Percentiles rank a stretch among this genome's conserved stretches.
These are phyloP conservation scores for Leccinum angustisporum DNA, from an alignment of 1,284 basidiomycete genomes.

Conservation along the genomic window DNA sequence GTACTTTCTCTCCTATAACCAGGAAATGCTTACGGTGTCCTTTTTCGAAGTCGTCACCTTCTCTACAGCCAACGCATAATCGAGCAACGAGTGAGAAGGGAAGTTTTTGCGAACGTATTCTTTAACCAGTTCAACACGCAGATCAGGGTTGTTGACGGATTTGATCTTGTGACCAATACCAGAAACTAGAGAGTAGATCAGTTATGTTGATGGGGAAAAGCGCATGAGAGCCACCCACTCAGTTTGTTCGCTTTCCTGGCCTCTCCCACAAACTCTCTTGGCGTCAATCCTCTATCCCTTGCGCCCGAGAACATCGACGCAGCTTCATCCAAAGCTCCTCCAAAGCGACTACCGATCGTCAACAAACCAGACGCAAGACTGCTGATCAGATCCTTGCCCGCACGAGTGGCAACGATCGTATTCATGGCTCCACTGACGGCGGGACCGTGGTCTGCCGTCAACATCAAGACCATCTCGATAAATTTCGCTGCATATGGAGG, in stretches of 20 bases:
- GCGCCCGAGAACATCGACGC: conserved; percentile 94
- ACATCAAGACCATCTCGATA: conserved; percentile 99
- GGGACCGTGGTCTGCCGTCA: conserved; percentile 98
- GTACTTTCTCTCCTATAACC: background rate
- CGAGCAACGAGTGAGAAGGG: conserved; percentile 89
- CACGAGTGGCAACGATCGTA: conserved; percentile 98
- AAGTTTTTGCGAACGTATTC: conserved; percentile 96
- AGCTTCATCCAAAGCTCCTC: conserved; percentile 98
- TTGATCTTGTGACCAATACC: conserved; percentile 99
- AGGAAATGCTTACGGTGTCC: conserved; percentile 68
- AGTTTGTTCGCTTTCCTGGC: conserved; percentile 96
- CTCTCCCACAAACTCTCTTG: conserved; percentile 96
- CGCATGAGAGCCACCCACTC: conserved; percentile 47
- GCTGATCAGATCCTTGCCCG: conserved; percentile 98
- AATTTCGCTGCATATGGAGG: conserved; percentile 90
- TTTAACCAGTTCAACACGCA: conserved; percentile 97
- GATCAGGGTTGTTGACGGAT: conserved; percentile 95
- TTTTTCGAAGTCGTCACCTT: conserved; percentile 98
- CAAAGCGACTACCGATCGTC: conserved; percentile 97
- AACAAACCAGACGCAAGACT: conserved; percentile 95
- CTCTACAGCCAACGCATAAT: conserved; percentile 98
- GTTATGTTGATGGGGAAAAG: background rate
- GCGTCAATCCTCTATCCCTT: conserved; percentile 87
- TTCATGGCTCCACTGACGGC: conserved; percentile 99
- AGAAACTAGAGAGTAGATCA: conserved; percentile 60